Percentiles rank a stretch among this genome's conserved stretches.
These are phyloP conservation scores for Calonectria fujianensis DNA, from an alignment of 2,329 filamentous ascomycete species.

Conservation along the genomic window DNA sequence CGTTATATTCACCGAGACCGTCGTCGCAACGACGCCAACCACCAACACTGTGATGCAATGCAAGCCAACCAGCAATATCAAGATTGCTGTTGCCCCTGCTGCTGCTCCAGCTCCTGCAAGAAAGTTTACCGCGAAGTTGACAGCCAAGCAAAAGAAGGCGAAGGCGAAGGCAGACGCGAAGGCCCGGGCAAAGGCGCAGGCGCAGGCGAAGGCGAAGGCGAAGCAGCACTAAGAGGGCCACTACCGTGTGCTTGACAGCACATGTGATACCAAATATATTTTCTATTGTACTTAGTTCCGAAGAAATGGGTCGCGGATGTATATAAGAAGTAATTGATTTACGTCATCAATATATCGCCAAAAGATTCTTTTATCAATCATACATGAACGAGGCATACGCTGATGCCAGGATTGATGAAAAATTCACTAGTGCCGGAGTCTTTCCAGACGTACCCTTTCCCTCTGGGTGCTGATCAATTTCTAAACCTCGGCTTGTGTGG, in stretches of 20 bases:
- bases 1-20: conserved; percentile 2
- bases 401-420: too few species aligned
- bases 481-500: background rate
- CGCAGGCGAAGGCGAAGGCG: background rate
- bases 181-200: background rate
- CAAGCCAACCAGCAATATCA: conserved; percentile 14
- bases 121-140: background rate
- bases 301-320: background rate
- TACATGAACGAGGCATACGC: too few species aligned
- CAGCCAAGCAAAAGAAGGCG: background rate
- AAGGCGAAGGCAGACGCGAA: background rate
- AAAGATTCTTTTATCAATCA: too few species aligned
- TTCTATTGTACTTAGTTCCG: background rate
- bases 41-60: background rate
- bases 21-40: conserved; percentile 7
- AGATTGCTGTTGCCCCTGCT: background rate
- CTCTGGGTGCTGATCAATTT: background rate
- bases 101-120: background rate
- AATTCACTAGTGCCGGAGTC: too few species aligned
- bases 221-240: background rate
- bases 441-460: too few species aligned
- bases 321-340: background rate
- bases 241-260: background rate
- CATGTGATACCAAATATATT: background rate
- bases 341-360: background rate